Evolutionary conservation across 345 rosid species (phyloP), one percentile per base, ranked within the genome.

Genomic region (Toxicodendron radicans): DNA sequence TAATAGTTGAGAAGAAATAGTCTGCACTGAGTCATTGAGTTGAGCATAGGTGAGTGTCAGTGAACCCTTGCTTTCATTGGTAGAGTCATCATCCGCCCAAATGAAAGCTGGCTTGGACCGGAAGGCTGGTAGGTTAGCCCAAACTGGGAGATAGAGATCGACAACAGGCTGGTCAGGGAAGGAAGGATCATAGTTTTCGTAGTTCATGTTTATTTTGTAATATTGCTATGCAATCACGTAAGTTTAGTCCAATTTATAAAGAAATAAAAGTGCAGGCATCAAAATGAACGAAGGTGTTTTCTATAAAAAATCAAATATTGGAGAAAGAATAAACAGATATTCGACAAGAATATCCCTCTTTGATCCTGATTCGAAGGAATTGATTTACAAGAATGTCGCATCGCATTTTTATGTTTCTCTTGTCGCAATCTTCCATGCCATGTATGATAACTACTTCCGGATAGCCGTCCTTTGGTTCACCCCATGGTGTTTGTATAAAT

Each of bases 131-230:
- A 86, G 81, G 58, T 69, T 76, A 21, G 91, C 80, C 90, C 94
- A 83, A 20, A 79, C n/a, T 3, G 84, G 90, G 21, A 86, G 87
- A 81, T 87, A 87, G 51, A 75, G 91, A 72, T 86, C 90, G 11
- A 83, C 87, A 30, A 87, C 87, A 2, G 87, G 89, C 33, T 87
- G 90, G 83, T 87, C 91, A 2, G 94, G 90, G 72, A 86, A 87
- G 49, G 75, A 74, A 57, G 79, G 87, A 49, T 83, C 93, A 43
- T 87, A 89, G 54, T 89, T 87, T 78, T 87, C 88, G 53, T 58
- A 73, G 79, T 76, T 81, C 88, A 85, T 89, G 57, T 1, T 48
- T 17, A 14, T n/a, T 14, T 3, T 33, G 13, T 5, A n/a, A 13
- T 12, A 13, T 38, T 54, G 46, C 3, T n/a, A 7, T 10, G 43